Percentiles rank a stretch among this genome's conserved stretches.
Evolutionary conservation across 106 monocot genomes (phyloP).

Genomic region (Acorus calamus): DNA sequence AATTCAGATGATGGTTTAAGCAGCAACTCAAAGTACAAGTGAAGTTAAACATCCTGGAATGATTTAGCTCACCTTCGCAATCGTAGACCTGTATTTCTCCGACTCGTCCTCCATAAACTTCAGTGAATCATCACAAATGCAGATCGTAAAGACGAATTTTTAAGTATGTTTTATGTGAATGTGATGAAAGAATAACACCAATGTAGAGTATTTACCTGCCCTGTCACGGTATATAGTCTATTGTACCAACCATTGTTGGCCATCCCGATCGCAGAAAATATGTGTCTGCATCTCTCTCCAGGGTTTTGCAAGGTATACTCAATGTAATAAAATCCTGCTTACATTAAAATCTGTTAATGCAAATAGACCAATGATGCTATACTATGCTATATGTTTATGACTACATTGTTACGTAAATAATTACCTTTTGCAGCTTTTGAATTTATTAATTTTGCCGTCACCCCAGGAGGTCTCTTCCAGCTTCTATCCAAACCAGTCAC

Average conservation of each 20-base stretch:
- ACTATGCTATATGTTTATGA: background rate
- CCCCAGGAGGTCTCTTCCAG: constrained; percentile 77
- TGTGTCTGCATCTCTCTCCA: constrained; percentile 63
- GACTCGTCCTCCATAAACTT: constrained; percentile 76
- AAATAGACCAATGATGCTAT: background rate
- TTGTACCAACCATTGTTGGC: constrained; percentile 90
- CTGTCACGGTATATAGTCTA: constrained; percentile 86
- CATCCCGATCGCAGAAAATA: constrained; percentile 69
- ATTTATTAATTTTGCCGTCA: constrained; percentile 74
- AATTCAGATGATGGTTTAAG: background rate
- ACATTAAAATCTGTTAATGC: background rate
- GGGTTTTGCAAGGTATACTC: constrained; percentile 95
- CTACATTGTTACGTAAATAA: background rate
- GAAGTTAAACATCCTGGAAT: too few species aligned
- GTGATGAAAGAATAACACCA: background rate
- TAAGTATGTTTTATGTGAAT: background rate
- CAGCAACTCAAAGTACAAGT: background rate
- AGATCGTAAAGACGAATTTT: background rate
- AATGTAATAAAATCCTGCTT: constrained; percentile 77
- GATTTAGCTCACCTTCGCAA: constrained; percentile 55
- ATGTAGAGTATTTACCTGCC: constrained; percentile 37
- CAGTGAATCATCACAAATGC: background rate
- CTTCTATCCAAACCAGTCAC: constrained; percentile 87
- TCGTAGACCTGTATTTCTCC: constrained; percentile 51
- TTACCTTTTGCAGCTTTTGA: constrained; percentile 65